Base-by-base conservation (phyloP, 768 basidiomycete genomes). In the Trichaptum fuscoviolaceum region DNA sequence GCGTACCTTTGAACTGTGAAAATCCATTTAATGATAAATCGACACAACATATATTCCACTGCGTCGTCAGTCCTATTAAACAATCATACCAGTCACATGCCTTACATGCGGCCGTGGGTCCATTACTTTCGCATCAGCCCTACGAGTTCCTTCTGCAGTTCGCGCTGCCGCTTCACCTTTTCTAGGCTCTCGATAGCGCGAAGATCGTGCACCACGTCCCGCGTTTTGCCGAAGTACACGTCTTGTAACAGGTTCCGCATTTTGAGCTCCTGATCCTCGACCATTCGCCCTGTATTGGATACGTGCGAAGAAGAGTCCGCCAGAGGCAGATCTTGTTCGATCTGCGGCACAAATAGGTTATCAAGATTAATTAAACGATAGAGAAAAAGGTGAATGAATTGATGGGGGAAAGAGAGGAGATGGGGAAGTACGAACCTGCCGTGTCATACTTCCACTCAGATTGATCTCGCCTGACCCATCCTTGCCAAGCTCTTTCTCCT, bases 221-320 rank as follows among this genome's bases (percentile, higher is more conserved):
- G 90, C 62, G 96, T 98, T 81, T 99, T 97, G 52, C 95, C 94
- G 79, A 96, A 96, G 77, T 96, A 96, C 17, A 96, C 93, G 82
- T 95, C 93, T 77, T 94, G 92, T 62, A 99, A 82, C 65, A 95
- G 80, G 77, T 97, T 97, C 52, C 97, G 86, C 94, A 99, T 95
- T 81, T 99, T 99, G 76, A 96, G 94, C 78, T 99, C 97, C 93
- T 96, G 96, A 69, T 99, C 97, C 77, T 99, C 97, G 69, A 99
- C 89, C 89, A 98, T 91, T 70, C 84, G 85, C 5, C 97, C 97
- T n/a, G 90, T 89, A 77, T 99, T 99, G 58, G 87, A 85, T 67
- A 99, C 91, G 77, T 99, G 97, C 57, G 92, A 90, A 24, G 89
- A 85, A 57, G 84, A 75, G 70, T 92, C 92, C 36, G 91, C 88